A percentile compares a stretch with the other conserved stretches of the same genome.
Evolutionary conservation across 1,284 basidiomycete genomes (phyloP).

Genomic region (Rhodofomes roseus): DNA sequence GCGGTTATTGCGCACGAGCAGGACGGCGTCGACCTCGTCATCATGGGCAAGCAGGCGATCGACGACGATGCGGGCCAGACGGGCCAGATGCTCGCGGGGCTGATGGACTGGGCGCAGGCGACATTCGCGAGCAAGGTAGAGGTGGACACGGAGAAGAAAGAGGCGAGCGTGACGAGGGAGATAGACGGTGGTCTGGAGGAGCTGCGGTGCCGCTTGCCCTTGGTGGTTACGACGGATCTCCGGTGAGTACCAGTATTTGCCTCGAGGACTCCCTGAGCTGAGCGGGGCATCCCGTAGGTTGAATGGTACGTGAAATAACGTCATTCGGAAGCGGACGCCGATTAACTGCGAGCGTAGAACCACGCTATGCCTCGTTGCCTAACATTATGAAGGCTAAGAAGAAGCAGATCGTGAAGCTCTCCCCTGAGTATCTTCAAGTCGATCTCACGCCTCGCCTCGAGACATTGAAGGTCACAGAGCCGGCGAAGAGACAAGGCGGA

Average conservation of each 20-base stretch:
- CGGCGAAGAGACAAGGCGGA: slow-evolving; percentile 88
- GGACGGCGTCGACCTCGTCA: slow-evolving; percentile 79
- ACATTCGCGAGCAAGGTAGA: slow-evolving; percentile 93
- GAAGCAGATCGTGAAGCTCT: slow-evolving; percentile 90
- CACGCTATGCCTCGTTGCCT: slow-evolving; percentile 90
- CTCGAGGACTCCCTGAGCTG: neutral
- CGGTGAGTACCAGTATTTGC: slow-evolving; percentile 50
- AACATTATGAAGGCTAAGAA: slow-evolving; percentile 99
- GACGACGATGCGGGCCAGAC: slow-evolving; percentile 98
- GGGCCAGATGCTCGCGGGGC: slow-evolving; percentile 95
- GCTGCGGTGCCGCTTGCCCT: slow-evolving; percentile 77
- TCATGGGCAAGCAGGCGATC: slow-evolving; percentile 98
- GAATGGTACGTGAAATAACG: slow-evolving; percentile 43
- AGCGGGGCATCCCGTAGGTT: slow-evolving; percentile 35
- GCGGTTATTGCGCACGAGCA: slow-evolving; percentile 74
- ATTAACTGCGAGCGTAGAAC: slow-evolving; percentile 50
- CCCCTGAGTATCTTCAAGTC: slow-evolving; percentile 79
- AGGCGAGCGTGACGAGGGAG: slow-evolving; percentile 81
- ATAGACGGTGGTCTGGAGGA: slow-evolving; percentile 94
- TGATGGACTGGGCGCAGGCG: slow-evolving; percentile 92
- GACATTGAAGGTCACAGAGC: slow-evolving; percentile 89
- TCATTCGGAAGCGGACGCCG: neutral
- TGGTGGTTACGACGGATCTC: slow-evolving; percentile 92
- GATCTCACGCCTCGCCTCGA: slow-evolving; percentile 82
- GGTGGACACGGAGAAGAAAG: slow-evolving; percentile 66